phyloP scores from a whole-genome alignment of 164 flowering plant genomes.

The Euptelea pleiosperma region DNA sequence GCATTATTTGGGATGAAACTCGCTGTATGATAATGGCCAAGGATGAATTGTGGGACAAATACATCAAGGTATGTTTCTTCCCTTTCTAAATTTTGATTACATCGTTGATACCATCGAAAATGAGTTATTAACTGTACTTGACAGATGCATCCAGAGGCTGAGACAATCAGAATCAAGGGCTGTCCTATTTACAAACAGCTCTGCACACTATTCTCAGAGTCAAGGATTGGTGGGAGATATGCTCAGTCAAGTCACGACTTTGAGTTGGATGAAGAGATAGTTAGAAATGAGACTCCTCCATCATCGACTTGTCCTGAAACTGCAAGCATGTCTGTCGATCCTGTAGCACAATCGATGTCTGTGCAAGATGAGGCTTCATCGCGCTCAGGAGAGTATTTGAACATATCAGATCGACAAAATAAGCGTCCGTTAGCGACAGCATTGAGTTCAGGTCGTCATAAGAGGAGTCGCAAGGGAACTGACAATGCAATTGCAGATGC shows the following conservation, averaged over 20 bases:
- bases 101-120: background rate
- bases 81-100: background rate
- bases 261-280: constrained; percentile 36
- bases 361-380: constrained; percentile 21
- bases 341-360: constrained; percentile 22
- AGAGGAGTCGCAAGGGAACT: constrained; percentile 20
- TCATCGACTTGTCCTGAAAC: constrained; percentile 18
- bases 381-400: constrained; percentile 21
- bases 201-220: constrained; percentile 57
- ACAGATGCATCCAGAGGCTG: constrained; percentile 49
- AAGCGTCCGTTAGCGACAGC: constrained; percentile 38
- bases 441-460: constrained; percentile 26
- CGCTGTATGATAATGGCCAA: constrained; percentile 26
- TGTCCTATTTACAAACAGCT: constrained; percentile 70
- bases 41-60: constrained; percentile 57
- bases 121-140: constrained; percentile 1
- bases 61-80: constrained; percentile 34
- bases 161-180: constrained; percentile 47
- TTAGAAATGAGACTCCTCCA: constrained; percentile 18
- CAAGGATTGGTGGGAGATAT: constrained; percentile 55
- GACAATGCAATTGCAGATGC: constrained; percentile 43
- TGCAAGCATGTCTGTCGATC: constrained; percentile 21
- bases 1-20: constrained; percentile 37
- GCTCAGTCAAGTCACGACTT: constrained; percentile 76
- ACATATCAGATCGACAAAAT: constrained; percentile 35